Evolutionary conservation across 805 yeast species (phyloP), one percentile per base, ranked within the genome.

Genomic region (Pichia heedii): DNA sequence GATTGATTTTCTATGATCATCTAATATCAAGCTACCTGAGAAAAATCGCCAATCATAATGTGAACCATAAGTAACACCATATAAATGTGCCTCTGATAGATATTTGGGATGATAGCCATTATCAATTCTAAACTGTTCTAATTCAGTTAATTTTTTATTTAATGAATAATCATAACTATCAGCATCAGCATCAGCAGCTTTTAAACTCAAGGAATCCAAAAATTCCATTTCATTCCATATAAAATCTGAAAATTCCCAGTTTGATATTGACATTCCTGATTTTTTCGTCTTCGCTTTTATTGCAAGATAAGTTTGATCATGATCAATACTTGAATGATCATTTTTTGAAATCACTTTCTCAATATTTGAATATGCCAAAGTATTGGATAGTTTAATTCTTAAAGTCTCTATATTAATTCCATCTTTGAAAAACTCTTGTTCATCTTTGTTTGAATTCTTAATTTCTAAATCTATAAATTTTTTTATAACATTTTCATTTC

Each of bases 41-140:
- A 70, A 69, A 49, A 71, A 71, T 32, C 77, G 50, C 74, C 75
- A 70, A 49, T 72, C 77, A 51, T 55, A 69, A 50, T 71, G 76
- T 41, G 48, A 68, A 44, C 71, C 76, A 57, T 42, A 63, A 12
- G 30, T 22, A 11, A 33, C 45, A 33, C 33, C 49, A 35, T 64
- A 47, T 61, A 53, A 19, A 58, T 56, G 44, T 2, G 76, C 73
- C 50, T 73, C 77, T 40, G 62, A 58, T 44, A 72, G 68, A 52
- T 68, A 67, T 43, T 70, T 68, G 1, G 61, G 61, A 24, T 51
- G 40, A 33, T 37, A 22, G 33, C 43, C 41, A 26, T 37, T 33
- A 16, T 46, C 34, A 44, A 57, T 19, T 32, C 44, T 22, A 39
- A 38, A 11, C 22, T 42, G 30, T 32, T 49, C 52, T 22, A 42